Evolutionary conservation across 305 asterid species (phyloP), one percentile per base, ranked within the genome.

Genomic region (Petunia hybrid): DNA sequence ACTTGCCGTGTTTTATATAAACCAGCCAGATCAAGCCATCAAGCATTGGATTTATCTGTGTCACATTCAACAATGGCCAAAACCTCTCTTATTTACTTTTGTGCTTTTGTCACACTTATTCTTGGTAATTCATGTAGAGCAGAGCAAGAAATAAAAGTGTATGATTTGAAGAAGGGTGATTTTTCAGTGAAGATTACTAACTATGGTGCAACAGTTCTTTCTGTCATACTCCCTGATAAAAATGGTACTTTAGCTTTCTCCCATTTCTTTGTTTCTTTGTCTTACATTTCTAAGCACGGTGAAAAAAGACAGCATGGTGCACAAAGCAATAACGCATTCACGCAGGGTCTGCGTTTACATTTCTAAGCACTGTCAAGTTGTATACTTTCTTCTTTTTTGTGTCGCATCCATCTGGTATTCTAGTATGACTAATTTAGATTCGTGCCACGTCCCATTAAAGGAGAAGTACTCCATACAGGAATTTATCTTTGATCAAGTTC

Each of bases 201-300:
- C 74, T 93, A 88, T 64, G 98, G 99, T n/a, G 99, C 99, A 43
- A 93, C 95, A 6, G 88, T 95, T 53, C 87, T 95, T 57, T 88
- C 94, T n/a, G 83, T 93, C 60, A 2, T 89, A 7, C 57, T 89
- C 42, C 98, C 99, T 3, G 99, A 95, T 81, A 88, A 83, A 65
- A 60, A 90, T 61, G 98, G 98, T 91, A 22, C 31, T 22, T n/a
- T 53, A 31, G 14, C n/a, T 78, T 39, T 22, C 16, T 59, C 3
- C 4, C 43, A 2, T 7, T 51, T 42, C 10, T 69, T 9, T 13
- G 1, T 13, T 5, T 59, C 1, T 10, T 8, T 62, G 4, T 10
- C 2, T 31, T 51, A 5, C 7, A 36, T 74, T 53, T 53, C 14
- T 74, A 2, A 36, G 48, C 12, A 38, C 12, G 51, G 35, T 73